These are phyloP conservation scores for Aspergillus egyptiacus DNA, from an alignment of 495 filamentous ascomycete genomes.

Conservation along the genomic window DNA sequence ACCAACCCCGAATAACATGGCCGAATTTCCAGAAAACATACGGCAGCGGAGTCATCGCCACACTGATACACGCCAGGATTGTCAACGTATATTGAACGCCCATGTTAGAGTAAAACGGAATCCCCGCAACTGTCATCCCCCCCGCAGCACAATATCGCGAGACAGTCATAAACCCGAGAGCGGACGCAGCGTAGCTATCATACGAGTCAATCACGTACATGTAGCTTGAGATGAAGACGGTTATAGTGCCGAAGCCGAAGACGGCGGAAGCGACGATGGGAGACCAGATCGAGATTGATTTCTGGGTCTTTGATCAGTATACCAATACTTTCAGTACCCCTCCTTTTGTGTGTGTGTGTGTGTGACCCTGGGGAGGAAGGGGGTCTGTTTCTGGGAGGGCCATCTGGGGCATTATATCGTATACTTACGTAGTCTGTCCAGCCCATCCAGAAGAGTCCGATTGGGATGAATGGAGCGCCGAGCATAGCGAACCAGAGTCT, in stretches of 20 bases:
- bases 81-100: slow-evolving; percentile 54
- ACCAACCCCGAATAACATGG: slow-evolving; percentile 38
- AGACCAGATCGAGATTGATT: slow-evolving; percentile 48
- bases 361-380: too few relatives aligned
- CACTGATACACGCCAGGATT: slow-evolving; percentile 46
- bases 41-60: slow-evolving; percentile 46
- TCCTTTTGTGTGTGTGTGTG: too few relatives aligned
- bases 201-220: slow-evolving; percentile 55
- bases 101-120: slow-evolving; percentile 48
- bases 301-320: not conserved
- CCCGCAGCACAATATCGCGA: slow-evolving; percentile 48
- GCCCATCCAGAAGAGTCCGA: slow-evolving; percentile 58
- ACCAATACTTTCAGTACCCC: too few relatives aligned
- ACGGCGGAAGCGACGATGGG: slow-evolving; percentile 42
- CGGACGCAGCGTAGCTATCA: slow-evolving; percentile 39
- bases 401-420: not conserved
- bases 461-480: slow-evolving; percentile 47
- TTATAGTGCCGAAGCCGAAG: slow-evolving; percentile 50
- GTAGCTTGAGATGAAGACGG: slow-evolving; percentile 47
- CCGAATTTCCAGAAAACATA: slow-evolving; percentile 51
- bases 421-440: slow-evolving; percentile 44
- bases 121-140: slow-evolving; percentile 42
- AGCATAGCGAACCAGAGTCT: slow-evolving; percentile 48
- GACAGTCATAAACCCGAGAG: slow-evolving; percentile 45
- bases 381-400: not conserved